Evolutionary conservation across 345 rosid species (phyloP).

Genomic region (Pistacia integerrima): DNA sequence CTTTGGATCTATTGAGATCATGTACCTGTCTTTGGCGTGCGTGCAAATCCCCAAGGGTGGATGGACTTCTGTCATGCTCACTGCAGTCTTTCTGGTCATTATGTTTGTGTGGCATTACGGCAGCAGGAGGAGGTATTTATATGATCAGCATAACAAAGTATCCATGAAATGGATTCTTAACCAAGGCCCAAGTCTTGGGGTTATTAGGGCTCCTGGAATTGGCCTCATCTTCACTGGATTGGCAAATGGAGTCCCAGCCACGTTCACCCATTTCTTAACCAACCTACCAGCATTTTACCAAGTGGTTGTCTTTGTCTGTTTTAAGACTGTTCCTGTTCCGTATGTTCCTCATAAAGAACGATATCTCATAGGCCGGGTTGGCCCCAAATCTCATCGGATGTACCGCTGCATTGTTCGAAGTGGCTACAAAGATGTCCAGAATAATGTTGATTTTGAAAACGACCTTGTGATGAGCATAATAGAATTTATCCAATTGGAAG

Average conservation of each 20-base stretch:
- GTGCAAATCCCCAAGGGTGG: conserved; percentile 73
- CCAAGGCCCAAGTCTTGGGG: conserved; percentile 84
- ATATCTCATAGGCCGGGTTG: conserved; percentile 85
- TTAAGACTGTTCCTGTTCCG: conserved; percentile 84
- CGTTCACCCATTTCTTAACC: conserved; percentile 80
- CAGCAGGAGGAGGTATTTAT: conserved; percentile 70
- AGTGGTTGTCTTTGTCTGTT: conserved; percentile 82
- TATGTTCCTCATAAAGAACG: conserved; percentile 78
- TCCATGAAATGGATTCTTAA: conserved; percentile 78
- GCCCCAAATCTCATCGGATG: conserved; percentile 86
- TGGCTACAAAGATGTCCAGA: conserved; percentile 85
- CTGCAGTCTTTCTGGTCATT: conserved; percentile 45
- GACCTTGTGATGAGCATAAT: conserved; percentile 87
- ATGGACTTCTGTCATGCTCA: conserved; percentile 76
- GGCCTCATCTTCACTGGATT: conserved; percentile 87
- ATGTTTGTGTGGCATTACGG: conserved; percentile 90
- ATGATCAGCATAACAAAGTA: conserved; percentile 81
- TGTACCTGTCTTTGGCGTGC: conserved; percentile 62
- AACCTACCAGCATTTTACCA: conserved; percentile 91
- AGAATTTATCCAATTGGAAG: conserved; percentile 91
- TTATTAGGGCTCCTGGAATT: conserved; percentile 87
- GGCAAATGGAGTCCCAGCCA: conserved; percentile 75
- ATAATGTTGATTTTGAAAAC: conserved; percentile 69
- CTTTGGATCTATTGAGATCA: conserved; percentile 72
- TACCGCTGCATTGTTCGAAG: conserved; percentile 88